phyloP scores from a whole-genome alignment of 176 grass and related monocot genomes.

The Oryza glumipatula region DNA sequence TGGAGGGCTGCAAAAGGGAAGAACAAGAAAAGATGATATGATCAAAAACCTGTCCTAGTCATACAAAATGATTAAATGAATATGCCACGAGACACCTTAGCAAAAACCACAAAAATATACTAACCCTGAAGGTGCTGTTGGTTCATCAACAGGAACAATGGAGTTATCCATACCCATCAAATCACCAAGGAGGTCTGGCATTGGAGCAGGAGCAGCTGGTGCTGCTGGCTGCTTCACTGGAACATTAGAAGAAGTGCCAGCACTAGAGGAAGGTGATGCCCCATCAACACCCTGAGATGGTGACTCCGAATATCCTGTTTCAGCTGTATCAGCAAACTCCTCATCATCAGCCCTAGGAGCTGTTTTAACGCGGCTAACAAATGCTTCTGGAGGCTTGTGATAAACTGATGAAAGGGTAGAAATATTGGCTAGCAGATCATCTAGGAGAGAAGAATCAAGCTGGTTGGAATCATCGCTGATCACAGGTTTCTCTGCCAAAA shows the following conservation, averaged over 20 bases:
- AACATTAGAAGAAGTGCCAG: slow-evolving; percentile 61
- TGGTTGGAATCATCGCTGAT: slow-evolving; percentile 99
- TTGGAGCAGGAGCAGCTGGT: slow-evolving; percentile 60
- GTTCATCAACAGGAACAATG: slow-evolving; percentile 71
- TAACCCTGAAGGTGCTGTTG: slow-evolving; percentile 66
- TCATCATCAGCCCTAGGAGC: slow-evolving; percentile 80
- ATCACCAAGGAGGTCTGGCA: slow-evolving; percentile 95
- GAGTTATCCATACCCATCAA: slow-evolving; percentile 88
- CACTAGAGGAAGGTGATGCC: slow-evolving; percentile 64
- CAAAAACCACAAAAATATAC: slow-evolving; percentile 20
- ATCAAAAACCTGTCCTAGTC: slow-evolving; percentile 16
- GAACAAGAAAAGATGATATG: slow-evolving; percentile 25
- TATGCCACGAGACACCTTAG: slow-evolving; percentile 14
- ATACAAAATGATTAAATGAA: slow-evolving; percentile 18
- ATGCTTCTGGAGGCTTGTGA: slow-evolving; percentile 95
- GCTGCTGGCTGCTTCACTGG: slow-evolving; percentile 49
- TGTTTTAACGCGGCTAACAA: slow-evolving; percentile 86
- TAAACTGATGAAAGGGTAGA: slow-evolving; percentile 97
- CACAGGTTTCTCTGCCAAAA: slow-evolving; percentile 95
- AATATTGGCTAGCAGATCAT: slow-evolving; percentile 97
- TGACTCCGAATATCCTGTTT: slow-evolving; percentile 84
- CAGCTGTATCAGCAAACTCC: slow-evolving; percentile 77
- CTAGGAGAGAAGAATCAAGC: slow-evolving; percentile 86
- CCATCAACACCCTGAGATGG: slow-evolving; percentile 85
- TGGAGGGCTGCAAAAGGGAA: slow-evolving; percentile 59